Percentiles rank a stretch among this genome's conserved stretches.
Evolutionary conservation across 1,284 basidiomycete genomes (phyloP).

Genomic region (Malassezia nana): DNA sequence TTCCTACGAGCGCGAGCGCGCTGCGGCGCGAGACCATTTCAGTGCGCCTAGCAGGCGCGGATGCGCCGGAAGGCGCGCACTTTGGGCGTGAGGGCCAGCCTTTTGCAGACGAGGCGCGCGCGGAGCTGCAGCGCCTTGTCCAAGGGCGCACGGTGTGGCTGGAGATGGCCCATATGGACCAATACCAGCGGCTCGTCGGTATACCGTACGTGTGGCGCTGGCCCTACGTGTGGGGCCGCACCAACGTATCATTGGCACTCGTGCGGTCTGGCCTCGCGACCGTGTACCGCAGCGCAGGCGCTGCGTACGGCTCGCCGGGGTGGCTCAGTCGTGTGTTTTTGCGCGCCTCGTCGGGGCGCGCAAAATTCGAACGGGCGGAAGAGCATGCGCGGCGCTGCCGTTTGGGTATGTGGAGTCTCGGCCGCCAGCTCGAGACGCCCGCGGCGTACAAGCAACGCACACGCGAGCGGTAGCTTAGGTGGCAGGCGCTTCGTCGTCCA

Average conservation of each 20-base stretch:
- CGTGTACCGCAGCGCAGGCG: constrained; percentile 39
- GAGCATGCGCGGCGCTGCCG: constrained; percentile 11
- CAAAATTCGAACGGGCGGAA: constrained; percentile 11
- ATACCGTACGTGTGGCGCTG: constrained; percentile 40
- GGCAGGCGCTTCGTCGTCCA: constrained; percentile 18
- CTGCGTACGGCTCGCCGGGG: constrained; percentile 37
- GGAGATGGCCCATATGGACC: constrained; percentile 41
- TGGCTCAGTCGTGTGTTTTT: constrained; percentile 8
- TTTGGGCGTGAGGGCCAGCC: constrained; percentile 46
- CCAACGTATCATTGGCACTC: constrained; percentile 38
- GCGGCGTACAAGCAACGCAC: constrained; percentile 12
- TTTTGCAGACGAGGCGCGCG: constrained; percentile 41
- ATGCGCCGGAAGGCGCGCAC: constrained; percentile 43
- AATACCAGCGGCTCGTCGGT: constrained; percentile 43
- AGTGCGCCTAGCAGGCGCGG: constrained; percentile 41
- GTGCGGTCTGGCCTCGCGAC: constrained; percentile 40
- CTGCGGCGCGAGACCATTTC: constrained; percentile 32
- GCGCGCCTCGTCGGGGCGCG: not conserved
- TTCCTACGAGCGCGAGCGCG: constrained; percentile 12
- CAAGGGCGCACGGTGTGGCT: constrained; percentile 27
- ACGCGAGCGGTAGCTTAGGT: constrained; percentile 2
- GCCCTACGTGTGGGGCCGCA: constrained; percentile 42
- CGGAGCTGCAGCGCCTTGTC: constrained; percentile 24
- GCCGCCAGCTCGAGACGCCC: constrained; percentile 10
- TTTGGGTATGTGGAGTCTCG: constrained; percentile 14